Percentiles rank a stretch among this genome's conserved stretches.
phyloP scores from a whole-genome alignment of 805 yeast species.

The Starmerella bombicola region DNA sequence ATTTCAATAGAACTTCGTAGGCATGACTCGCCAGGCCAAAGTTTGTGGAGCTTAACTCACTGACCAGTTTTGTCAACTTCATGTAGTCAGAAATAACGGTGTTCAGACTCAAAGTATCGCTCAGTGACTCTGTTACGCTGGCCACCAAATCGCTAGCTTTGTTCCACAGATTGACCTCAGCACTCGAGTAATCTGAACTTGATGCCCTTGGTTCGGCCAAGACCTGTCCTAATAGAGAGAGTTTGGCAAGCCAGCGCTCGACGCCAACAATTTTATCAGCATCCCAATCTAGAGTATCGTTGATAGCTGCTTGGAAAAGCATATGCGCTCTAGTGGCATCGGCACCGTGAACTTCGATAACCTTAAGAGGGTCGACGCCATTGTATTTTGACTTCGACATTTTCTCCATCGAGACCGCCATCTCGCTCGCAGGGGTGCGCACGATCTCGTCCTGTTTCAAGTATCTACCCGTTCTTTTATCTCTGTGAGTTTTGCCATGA shows the following conservation, averaged over 20 bases:
- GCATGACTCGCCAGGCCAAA: constrained; percentile 28
- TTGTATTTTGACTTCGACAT: constrained; percentile 95
- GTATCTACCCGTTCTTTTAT: constrained; percentile 61
- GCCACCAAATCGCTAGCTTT: constrained; percentile 38
- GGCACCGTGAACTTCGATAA: constrained; percentile 69
- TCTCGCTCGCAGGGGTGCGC: not conserved
- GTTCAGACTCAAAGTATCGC: constrained; percentile 50
- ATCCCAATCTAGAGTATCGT: constrained; percentile 79
- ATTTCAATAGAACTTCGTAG: constrained; percentile 40
- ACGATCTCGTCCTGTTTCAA: constrained; percentile 60
- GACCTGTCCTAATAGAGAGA: constrained; percentile 27
- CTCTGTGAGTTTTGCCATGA: constrained; percentile 71
- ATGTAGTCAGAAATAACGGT: constrained; percentile 81
- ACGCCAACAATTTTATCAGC: constrained; percentile 75
- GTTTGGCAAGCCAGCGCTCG: constrained; percentile 70
- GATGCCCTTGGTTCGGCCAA: constrained; percentile 9
- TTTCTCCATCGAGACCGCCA: constrained; percentile 60
- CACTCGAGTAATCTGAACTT: no score
- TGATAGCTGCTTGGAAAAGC: constrained; percentile 79
- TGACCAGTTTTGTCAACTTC: constrained; percentile 51
- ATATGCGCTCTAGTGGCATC: constrained; percentile 92
- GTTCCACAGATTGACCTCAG: constrained; percentile 52
- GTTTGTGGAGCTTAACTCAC: constrained; percentile 28
- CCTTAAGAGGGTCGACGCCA: constrained; percentile 79
- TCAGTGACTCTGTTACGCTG: constrained; percentile 49